Evolutionary conservation across 2,329 filamentous ascomycete genomes (phyloP), one percentile per base, ranked within the genome.

Genomic region (Trichoderma atroviride): DNA sequence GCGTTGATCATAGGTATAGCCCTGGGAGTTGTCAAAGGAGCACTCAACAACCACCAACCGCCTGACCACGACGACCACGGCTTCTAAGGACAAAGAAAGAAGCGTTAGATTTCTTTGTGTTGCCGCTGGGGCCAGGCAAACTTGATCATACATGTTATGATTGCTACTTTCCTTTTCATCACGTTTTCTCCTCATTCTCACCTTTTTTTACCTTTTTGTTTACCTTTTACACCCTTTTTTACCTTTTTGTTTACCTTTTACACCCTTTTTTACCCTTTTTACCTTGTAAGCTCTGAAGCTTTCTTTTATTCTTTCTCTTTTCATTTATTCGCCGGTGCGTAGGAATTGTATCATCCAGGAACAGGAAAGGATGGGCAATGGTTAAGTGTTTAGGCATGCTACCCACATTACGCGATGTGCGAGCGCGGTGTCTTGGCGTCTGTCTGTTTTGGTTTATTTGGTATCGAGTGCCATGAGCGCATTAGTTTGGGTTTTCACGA

Each of bases 1-100:
- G 75, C 74, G 14, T 56, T 77, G 40, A 71, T 74, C n/a, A 66
- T 77, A 9, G 76, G 76, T 4, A 64, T 77, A 14, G 70, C 75
- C 19, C 59, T 77, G 58, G 75, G 75, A 3, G 73, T 77, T 7
- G 65, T 76, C 7, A 76, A 75, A 50, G 68, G 40, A 27, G 31
- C 37, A 16, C 55, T 52, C 31, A 65, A 69, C 40, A 65, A 69
- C 61, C 53, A 43, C 50, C 53, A 27, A 24, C 52, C n/a, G 5
- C 50, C 61, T 10, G 33, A 56, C n/a, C 61, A 50, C 22, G 35
- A 31, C 27, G 35, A 33, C 11, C 19, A n/a, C 35, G n/a, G 29
- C 29, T 60, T 60, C 22, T 68, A 29, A 66, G 47, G 53, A 13
- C n/a, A n/a, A 35, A 22, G 19, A 24, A 35, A 22, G 24, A 24